These are phyloP conservation scores for Saccharomycopsis capsularis DNA, from an alignment of 805 yeast genomes.

Conservation along the genomic window DNA sequence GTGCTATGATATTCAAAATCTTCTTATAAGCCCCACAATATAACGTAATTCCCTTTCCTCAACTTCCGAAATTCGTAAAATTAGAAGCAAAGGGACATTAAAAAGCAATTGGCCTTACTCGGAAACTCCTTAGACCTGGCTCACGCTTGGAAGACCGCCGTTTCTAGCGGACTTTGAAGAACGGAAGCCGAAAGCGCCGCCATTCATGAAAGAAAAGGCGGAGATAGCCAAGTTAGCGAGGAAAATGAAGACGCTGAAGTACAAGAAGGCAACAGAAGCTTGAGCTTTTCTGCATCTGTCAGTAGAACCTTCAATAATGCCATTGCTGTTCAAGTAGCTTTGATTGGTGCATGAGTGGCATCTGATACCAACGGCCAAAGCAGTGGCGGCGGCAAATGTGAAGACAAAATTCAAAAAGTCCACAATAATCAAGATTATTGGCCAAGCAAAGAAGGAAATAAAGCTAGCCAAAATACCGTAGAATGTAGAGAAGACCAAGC, in stretches of 20 bases:
- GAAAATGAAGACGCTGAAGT: constrained; percentile 74
- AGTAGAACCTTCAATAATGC: constrained; percentile 63
- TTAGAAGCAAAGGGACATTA: no score
- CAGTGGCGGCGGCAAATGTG: constrained; percentile 92
- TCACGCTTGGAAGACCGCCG: constrained; percentile 16
- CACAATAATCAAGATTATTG: constrained; percentile 60
- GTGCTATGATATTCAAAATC: no score
- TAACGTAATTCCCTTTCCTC: no score
- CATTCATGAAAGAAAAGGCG: constrained; percentile 44
- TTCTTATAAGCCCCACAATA: no score
- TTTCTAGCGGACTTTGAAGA: constrained; percentile 1
- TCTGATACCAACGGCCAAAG: constrained; percentile 85
- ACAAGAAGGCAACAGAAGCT: constrained; percentile 74
- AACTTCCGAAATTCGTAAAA: no score
- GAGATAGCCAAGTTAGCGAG: constrained; percentile 55
- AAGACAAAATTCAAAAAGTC: constrained; percentile 88
- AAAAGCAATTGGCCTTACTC: no score
- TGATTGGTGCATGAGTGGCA: constrained; percentile 78
- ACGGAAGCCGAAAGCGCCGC: constrained; percentile 45
- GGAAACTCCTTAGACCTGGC: constrained; percentile 20
- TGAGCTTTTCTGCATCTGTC: constrained; percentile 96
- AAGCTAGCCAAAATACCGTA: constrained; percentile 77
- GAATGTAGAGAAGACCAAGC: constrained; percentile 68
- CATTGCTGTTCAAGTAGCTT: constrained; percentile 56
- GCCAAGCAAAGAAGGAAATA: constrained; percentile 78